phyloP scores from a whole-genome alignment of 139 green algal genomes.

The Asterochloris sp. region DNA sequence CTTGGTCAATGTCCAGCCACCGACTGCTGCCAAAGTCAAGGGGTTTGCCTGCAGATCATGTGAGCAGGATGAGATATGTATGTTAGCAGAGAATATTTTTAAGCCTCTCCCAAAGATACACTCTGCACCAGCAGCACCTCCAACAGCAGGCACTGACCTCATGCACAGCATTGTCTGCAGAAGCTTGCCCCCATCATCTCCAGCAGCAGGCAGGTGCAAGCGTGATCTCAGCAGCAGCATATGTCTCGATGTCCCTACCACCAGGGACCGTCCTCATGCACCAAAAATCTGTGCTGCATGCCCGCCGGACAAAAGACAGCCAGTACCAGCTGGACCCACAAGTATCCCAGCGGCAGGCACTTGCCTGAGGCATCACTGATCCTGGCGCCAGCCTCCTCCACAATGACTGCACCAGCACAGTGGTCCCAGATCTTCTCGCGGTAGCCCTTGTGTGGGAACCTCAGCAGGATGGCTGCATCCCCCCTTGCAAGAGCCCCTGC shows the following conservation, averaged over 20 bases:
- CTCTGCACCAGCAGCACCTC: too few species aligned
- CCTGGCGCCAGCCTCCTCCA: constrained; percentile 76
- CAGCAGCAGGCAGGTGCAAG: not conserved
- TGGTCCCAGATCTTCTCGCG: constrained; percentile 96
- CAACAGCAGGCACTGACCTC: too few species aligned
- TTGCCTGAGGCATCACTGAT: constrained; percentile 49
- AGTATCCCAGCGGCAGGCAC: not conserved
- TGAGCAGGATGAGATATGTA: not conserved
- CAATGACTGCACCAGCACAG: constrained; percentile 72
- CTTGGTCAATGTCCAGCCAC: constrained; percentile 45
- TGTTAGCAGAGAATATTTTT: not conserved
- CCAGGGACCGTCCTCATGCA: not conserved
- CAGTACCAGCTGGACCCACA: too few species aligned
- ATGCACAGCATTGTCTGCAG: too few species aligned
- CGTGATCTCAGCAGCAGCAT: not conserved
- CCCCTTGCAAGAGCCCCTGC: constrained; percentile 62
- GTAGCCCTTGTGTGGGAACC: constrained; percentile 81
- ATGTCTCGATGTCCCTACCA: not conserved
- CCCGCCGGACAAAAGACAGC: too few species aligned
- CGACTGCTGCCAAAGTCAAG: constrained; percentile 42
- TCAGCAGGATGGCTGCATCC: constrained; percentile 85
- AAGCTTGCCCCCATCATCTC: too few species aligned
- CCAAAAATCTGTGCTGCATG: not conserved
- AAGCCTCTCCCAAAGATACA: not conserved
- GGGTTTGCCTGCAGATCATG: constrained; percentile 6